A percentile compares a stretch with the other conserved stretches of the same genome.
Evolutionary conservation across 495 filamentous ascomycete genomes (phyloP).

Genomic region (Tetracladium setigerum): DNA sequence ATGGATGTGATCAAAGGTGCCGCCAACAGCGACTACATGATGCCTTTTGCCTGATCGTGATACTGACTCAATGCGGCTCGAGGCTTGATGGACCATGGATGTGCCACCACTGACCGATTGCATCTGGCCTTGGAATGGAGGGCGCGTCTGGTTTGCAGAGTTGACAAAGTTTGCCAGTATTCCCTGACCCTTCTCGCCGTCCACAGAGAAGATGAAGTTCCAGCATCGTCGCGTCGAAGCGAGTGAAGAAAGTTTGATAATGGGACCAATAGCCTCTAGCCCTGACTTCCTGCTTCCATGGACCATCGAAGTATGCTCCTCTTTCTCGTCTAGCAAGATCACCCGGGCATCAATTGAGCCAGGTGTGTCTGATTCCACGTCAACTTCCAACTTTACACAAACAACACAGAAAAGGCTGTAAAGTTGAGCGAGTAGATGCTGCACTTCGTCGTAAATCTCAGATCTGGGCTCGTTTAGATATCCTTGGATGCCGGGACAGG

Average conservation of each 20-base stretch:
- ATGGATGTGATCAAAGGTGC: conserved; percentile 95
- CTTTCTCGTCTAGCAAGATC: conserved; percentile 46
- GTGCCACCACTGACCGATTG: conserved; percentile 41
- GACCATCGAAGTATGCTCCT: conserved; percentile 19
- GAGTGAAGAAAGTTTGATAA: conserved; percentile 60
- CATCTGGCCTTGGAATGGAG: conserved; percentile 33
- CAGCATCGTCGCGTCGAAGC: conserved; percentile 58
- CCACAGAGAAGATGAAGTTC: conserved; percentile 61
- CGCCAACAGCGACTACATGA: conserved; percentile 66
- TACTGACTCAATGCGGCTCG: background rate
- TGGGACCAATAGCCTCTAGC: conserved; percentile 36
- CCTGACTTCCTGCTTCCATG: conserved; percentile 6
- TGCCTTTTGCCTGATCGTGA: conserved; percentile 8
- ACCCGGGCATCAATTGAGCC: conserved; percentile 73
- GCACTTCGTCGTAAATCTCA: conserved; percentile 50
- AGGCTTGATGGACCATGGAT: conserved; percentile 23
- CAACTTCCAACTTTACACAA: conserved; percentile 47
- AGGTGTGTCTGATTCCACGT: conserved; percentile 54
- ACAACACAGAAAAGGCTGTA: conserved; percentile 71
- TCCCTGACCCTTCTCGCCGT: conserved; percentile 22
- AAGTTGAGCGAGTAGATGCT: conserved; percentile 63
- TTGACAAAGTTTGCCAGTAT: conserved; percentile 33
- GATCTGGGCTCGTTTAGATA: conserved; percentile 37
- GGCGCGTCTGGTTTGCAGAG: conserved; percentile 37
- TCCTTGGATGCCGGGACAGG: conserved; percentile 42